A percentile compares a stretch with the other conserved stretches of the same genome.
These are phyloP conservation scores for Kalmanozyma brasiliensis DNA, from an alignment of 1,284 basidiomycete species.

Conservation along the genomic window DNA sequence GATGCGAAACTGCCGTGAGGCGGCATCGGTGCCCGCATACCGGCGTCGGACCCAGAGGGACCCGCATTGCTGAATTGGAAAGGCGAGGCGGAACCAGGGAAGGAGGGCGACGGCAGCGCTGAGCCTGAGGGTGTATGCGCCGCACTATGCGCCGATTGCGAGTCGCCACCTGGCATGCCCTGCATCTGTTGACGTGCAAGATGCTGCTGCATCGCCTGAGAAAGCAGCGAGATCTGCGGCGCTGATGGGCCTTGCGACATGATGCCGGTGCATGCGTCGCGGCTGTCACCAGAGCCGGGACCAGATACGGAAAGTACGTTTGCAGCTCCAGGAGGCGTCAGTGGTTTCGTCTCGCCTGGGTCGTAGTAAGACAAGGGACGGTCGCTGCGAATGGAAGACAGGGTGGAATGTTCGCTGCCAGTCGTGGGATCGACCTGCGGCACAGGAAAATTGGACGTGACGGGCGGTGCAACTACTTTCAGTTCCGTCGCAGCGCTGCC, in stretches of 20 bases:
- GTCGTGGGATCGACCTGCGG: not conserved
- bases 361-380: conserved; percentile 36
- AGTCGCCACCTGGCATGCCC: conserved; percentile 7
- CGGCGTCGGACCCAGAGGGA: conserved; percentile 11
- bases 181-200: conserved; percentile 45
- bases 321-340: conserved; percentile 32
- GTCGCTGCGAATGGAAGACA: conserved; percentile 2
- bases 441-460: not conserved
- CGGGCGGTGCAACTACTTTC: not conserved
- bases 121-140: conserved; percentile 35
- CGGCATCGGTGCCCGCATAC: conserved; percentile 11
- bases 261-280: conserved; percentile 5
- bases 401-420: not conserved
- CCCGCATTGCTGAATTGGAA: conserved; percentile 15
- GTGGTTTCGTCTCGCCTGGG: conserved; percentile 35
- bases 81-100: conserved; percentile 25
- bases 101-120: conserved; percentile 35
- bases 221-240: conserved; percentile 48
- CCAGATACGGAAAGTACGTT: conserved; percentile 2
- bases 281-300: conserved; percentile 16
- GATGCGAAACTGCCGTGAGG: conserved; percentile 34
- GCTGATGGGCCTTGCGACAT: conserved; percentile 42
- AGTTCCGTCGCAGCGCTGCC: not conserved
- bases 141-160: conserved; percentile 8
- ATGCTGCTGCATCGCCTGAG: conserved; percentile 53